Conservation (phyloP, 2,329 filamentous ascomycete species). For the Calonectria hongkongensis region DNA sequence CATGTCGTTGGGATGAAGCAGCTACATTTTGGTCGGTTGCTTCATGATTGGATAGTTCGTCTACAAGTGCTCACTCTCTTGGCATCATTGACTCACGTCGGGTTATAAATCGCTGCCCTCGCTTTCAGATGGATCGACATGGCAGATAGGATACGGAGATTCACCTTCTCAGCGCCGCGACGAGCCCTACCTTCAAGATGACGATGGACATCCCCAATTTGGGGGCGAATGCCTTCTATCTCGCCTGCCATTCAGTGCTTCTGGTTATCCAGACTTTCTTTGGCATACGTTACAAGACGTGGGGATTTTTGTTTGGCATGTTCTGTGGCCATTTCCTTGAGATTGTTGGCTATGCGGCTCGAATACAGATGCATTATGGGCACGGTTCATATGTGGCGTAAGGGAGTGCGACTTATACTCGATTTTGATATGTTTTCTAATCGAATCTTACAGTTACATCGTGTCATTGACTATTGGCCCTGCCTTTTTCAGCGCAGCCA, state of each 20-base stretch:
- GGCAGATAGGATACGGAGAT: not conserved
- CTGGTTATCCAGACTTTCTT: constrained; percentile 62
- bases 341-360: constrained; percentile 75
- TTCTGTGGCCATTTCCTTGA: constrained; percentile 72
- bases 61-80: constrained; percentile 20
- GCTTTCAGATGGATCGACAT: not conserved
- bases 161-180: not conserved
- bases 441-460: constrained; percentile 44
- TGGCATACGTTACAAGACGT: constrained; percentile 63
- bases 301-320: constrained; percentile 67
- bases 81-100: not conserved
- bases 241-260: constrained; percentile 64
- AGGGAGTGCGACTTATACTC: constrained; percentile 40
- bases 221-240: constrained; percentile 57
- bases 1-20: not conserved
- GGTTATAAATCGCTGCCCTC: constrained; percentile 23
- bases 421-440: not conserved
- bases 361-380: constrained; percentile 72
- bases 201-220: constrained; percentile 44
- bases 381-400: constrained; percentile 74
- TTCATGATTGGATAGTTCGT: constrained; percentile 38
- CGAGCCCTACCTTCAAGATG: constrained; percentile 31
- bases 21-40: not conserved
- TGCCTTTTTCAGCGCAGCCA: constrained; percentile 76
- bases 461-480: constrained; percentile 77